phyloP scores from a whole-genome alignment of 1,284 basidiomycete species.

The Ceratobasidium sp. region DNA sequence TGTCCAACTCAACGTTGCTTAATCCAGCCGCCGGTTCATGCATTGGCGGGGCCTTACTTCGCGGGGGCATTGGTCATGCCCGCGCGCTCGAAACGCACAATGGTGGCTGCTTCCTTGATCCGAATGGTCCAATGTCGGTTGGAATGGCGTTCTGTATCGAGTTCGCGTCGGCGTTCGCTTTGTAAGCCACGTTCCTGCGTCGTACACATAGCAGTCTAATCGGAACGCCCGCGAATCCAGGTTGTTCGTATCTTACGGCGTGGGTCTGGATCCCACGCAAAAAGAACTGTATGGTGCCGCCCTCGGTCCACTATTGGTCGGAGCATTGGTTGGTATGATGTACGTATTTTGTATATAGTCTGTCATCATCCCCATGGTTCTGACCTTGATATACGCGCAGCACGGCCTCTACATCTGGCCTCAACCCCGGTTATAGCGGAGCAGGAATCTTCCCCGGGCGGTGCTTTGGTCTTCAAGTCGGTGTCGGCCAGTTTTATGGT shows the following conservation, averaged over 20 bases:
- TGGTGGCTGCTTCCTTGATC: conserved; percentile 42
- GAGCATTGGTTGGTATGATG: conserved; percentile 42
- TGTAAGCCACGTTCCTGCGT: conserved; percentile 24
- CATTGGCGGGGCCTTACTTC: conserved; percentile 40
- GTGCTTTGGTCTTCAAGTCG: conserved; percentile 42
- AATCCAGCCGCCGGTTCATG: conserved; percentile 39
- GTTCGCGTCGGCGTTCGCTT: conserved; percentile 41
- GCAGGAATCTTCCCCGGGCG: conserved; percentile 43
- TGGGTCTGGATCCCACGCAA: conserved; percentile 42
- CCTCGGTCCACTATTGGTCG: conserved; percentile 40
- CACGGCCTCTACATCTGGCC: conserved; percentile 39
- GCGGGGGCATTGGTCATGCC: conserved; percentile 40
- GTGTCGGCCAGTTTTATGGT: conserved; percentile 39
- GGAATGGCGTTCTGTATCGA: conserved; percentile 42
- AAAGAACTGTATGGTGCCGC: conserved; percentile 43
- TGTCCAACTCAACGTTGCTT: neutral
- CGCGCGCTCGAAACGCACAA: conserved; percentile 42
- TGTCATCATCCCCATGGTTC: neutral
- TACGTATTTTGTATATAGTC: conserved; percentile 2
- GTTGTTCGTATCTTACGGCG: conserved; percentile 41
- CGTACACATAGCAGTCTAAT: neutral
- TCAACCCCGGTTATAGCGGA: conserved; percentile 43
- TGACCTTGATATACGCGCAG: conserved; percentile 20
- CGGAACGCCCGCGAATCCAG: neutral
- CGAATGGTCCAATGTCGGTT: conserved; percentile 41